phyloP scores from a whole-genome alignment of 202 grass and related monocot genomes.

The Digitaria exilis region DNA sequence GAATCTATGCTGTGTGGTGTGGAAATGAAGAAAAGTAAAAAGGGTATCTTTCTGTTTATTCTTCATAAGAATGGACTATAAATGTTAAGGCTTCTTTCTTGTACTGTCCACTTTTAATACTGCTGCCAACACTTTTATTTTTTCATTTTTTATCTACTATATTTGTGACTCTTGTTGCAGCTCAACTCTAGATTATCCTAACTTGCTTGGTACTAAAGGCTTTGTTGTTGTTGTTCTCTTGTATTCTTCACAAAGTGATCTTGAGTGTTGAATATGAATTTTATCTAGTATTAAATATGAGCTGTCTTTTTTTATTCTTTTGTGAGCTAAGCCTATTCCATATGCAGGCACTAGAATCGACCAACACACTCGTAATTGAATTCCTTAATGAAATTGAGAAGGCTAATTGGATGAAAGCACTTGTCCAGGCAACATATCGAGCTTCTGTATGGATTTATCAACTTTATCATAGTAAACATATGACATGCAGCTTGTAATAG shows the following conservation, averaged over 20 bases:
- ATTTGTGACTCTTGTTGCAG: not conserved
- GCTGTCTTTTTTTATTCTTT: constrained; percentile 13
- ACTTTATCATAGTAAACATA: constrained; percentile 32
- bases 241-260: not conserved
- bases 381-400: constrained; percentile 78
- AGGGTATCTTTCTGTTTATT: not conserved
- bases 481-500: not conserved
- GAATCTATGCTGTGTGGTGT: not conserved
- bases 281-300: not conserved
- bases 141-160: not conserved
- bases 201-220: not conserved
- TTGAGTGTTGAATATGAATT: not conserved
- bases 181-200: not conserved
- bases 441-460: constrained; percentile 72
- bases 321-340: constrained; percentile 32
- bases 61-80: not conserved
- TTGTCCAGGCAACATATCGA: constrained; percentile 89
- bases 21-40: not conserved
- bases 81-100: not conserved
- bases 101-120: not conserved
- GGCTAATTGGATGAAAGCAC: constrained; percentile 77
- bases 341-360: constrained; percentile 91
- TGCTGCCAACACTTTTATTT: not conserved
- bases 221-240: not conserved
- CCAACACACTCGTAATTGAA: constrained; percentile 82